phyloP scores from a whole-genome alignment of 768 basidiomycete genomes.

The Tylopilus balloui region DNA sequence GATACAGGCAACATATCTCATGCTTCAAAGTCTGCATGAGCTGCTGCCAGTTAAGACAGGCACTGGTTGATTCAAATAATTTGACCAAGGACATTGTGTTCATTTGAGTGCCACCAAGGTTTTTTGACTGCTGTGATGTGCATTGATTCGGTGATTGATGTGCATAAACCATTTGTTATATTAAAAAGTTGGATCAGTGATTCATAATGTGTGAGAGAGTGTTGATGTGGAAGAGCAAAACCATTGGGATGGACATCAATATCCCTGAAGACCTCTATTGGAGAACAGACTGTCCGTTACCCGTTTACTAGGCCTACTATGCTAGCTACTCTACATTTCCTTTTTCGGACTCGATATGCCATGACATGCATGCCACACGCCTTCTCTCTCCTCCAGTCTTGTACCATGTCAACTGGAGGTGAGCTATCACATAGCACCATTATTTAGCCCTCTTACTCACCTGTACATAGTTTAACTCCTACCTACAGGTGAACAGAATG shows the following conservation, averaged over 20 bases:
- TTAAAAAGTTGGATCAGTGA: slow-evolving; percentile 26
- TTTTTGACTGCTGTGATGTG: slow-evolving; percentile 36
- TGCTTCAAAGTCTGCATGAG: neutral
- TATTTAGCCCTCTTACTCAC: no score
- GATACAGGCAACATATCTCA: neutral
- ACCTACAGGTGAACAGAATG: no score
- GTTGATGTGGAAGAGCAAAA: slow-evolving; percentile 32
- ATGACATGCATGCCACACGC: no score
- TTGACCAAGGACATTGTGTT: slow-evolving; percentile 21
- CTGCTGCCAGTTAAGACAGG: neutral
- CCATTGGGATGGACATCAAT: neutral
- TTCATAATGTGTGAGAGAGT: slow-evolving; percentile 31
- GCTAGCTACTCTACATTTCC: no score
- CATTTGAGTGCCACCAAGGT: slow-evolving; percentile 30
- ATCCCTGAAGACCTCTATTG: neutral
- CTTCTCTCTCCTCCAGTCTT: no score
- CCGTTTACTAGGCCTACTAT: no score
- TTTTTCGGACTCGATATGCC: no score
- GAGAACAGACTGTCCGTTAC: no score
- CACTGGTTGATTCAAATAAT: neutral
- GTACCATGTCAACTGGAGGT: no score
- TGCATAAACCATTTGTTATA: slow-evolving; percentile 34
- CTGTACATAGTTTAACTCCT: no score
- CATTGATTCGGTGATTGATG: slow-evolving; percentile 35
- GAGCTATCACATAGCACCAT: no score